Base-by-base conservation (phyloP, 192 early-diverging fungal genomes). In the Podochytrium sp. region DNA sequence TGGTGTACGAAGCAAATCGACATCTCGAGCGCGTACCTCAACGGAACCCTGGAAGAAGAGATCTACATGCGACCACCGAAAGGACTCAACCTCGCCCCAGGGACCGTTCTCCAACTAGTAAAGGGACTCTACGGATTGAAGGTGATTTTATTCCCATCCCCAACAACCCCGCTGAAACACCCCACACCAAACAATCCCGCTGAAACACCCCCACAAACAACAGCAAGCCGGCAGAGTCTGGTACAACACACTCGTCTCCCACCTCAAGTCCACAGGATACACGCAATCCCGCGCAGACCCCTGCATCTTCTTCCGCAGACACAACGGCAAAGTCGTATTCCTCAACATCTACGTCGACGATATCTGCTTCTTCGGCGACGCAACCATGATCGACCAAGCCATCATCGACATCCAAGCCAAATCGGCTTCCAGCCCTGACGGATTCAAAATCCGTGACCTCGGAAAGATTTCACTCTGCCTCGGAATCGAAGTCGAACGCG, bases 151-250 rank as follows among this genome's bases (percentile, higher is more conserved):
- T n/a, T n/a, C n/a, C n/a, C n/a, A n/a, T n/a, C n/a, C n/a, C n/a
- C n/a, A n/a, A n/a, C n/a, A n/a, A n/a, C n/a, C n/a, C n/a, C n/a
- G n/a, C 43, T 47, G 43, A 47, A 47, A 47, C 43, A 12, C 43
- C 10, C 43, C 43, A 20, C n/a, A n/a, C n/a, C n/a, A n/a, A n/a
- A n/a, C n/a, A n/a, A n/a, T n/a, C n/a, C n/a, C n/a, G n/a, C 43
- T 47, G 43, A 47, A 47, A 47, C 43, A 12, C 43, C 10, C 43
- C 43, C 10, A 69, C 33, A 52, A 52, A 16, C 37, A 56, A 16
- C 53, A 69, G 52, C 67, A 69, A 69, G 67, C 67, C 40, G 67
- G 50, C 10, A 3, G 51, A 14, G 23, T 56, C n/a, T 69, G 67
- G 67, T 56, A 56, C 50, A 32, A 69, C 67, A 18, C 0, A 1